Percentiles rank a stretch among this genome's conserved stretches.
These are phyloP conservation scores for Colletotrichum navitas DNA, from an alignment of 2,329 filamentous ascomycete genomes.

Conservation along the genomic window DNA sequence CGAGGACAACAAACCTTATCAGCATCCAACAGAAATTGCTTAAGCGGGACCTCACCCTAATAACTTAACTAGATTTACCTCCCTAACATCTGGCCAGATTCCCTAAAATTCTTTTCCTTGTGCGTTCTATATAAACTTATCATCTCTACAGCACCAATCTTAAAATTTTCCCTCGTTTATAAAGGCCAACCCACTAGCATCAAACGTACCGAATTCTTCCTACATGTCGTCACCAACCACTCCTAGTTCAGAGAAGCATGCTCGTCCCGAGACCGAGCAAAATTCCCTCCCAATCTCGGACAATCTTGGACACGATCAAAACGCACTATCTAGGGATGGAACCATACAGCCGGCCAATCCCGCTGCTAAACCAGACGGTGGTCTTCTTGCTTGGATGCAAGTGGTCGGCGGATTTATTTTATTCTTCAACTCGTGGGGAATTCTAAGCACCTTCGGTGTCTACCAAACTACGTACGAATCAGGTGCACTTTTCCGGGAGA, in stretches of 20 bases:
- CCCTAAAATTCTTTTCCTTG: too few species aligned
- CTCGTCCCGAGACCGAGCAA: neutral
- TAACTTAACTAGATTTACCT: neutral
- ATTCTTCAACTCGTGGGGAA: conserved; percentile 68
- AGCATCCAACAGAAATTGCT: too few species aligned
- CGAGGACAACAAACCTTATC: too few species aligned
- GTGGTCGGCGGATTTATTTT: conserved; percentile 64
- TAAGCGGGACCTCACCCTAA: too few species aligned
- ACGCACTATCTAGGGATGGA: neutral
- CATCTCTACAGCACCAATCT: neutral
- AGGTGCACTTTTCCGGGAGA: conserved; percentile 51
- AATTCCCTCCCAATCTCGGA: neutral
- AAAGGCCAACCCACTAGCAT: neutral
- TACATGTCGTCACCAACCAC: neutral
- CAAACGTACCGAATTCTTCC: neutral
- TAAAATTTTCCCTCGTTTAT: neutral
- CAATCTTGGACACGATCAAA: neutral
- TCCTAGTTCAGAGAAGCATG: neutral
- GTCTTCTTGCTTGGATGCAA: conserved; percentile 67
- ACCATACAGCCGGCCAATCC: neutral
- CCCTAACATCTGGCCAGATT: too few species aligned
- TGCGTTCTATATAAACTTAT: too few species aligned
- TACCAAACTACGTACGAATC: conserved; percentile 68
- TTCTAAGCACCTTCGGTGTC: conserved; percentile 61
- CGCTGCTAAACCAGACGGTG: conserved; percentile 56